Evolutionary conservation across 768 basidiomycete genomes (phyloP).

Genomic region (Mrakia gelida): DNA sequence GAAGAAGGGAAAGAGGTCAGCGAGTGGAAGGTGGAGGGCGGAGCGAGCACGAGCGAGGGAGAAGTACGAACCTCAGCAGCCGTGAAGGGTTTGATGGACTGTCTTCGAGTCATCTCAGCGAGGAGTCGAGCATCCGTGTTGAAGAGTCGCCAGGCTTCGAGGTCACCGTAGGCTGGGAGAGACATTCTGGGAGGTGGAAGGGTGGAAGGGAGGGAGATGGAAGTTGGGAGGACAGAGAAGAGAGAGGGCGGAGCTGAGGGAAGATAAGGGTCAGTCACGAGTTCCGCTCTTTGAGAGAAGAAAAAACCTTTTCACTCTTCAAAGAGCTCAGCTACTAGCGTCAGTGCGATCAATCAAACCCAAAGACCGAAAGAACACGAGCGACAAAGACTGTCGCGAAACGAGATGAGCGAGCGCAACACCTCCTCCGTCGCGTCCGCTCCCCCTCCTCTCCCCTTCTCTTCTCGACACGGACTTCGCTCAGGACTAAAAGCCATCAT

Average conservation of each 20-base stretch:
- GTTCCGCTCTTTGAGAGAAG: no score
- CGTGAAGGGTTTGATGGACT: not conserved
- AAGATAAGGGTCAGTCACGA: not conserved
- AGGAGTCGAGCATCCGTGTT: not conserved
- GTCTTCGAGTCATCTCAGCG: not conserved
- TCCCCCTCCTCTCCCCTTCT: not conserved
- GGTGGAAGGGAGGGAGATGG: not conserved
- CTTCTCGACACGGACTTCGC: not conserved
- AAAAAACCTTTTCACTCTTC: no score
- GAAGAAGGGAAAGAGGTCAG: not conserved
- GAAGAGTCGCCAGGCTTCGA: not conserved
- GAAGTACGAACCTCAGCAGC: not conserved
- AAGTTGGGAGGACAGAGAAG: not conserved
- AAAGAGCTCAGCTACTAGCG: no score
- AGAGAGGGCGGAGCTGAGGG: not conserved
- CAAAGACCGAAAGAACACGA: no score
- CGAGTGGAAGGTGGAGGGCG: not conserved
- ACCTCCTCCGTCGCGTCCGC: no score
- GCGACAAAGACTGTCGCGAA: no score
- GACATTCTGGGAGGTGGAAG: not conserved
- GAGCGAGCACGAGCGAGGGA: not conserved
- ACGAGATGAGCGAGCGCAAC: no score
- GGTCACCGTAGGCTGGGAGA: not conserved
- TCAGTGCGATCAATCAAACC: no score
- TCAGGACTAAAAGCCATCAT: not conserved